phyloP scores from a whole-genome alignment of 352 stramenopile genomes.

The Poterioochromonas sp. region DNA sequence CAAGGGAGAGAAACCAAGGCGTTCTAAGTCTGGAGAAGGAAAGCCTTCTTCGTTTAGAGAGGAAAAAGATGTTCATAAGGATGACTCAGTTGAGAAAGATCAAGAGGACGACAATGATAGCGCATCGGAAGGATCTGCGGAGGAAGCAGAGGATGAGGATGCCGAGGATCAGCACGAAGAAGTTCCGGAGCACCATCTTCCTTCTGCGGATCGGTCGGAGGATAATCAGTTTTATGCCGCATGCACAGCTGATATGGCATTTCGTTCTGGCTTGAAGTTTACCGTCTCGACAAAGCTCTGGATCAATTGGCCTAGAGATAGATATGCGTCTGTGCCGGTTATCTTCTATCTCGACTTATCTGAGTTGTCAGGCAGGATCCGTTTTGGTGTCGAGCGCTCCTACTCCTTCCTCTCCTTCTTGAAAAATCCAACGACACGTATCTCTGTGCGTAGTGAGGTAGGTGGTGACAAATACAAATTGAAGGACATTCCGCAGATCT shows the following conservation, averaged over 20 bases:
- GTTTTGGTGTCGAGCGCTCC: not conserved
- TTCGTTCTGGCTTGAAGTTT: slow-evolving; percentile 13
- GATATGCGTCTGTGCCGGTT: not conserved
- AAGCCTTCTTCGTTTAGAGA: not conserved
- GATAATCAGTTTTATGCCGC: not conserved
- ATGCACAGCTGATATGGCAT: slow-evolving; percentile 26
- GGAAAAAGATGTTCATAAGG: not conserved
- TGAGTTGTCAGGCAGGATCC: not conserved
- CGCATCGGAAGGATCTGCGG: not conserved
- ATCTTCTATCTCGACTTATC: not conserved
- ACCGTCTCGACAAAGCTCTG: slow-evolving; percentile 3
- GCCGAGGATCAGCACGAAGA: not conserved
- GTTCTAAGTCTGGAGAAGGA: too few species aligned
- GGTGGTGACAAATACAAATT: slow-evolving; percentile 12
- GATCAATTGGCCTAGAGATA: slow-evolving; percentile 19
- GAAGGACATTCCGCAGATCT: not conserved
- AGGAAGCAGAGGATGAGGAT: not conserved
- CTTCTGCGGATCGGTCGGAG: not conserved
- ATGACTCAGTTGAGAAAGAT: not conserved
- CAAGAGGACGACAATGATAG: not conserved
- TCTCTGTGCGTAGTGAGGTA: slow-evolving; percentile 13
- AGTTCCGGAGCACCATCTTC: too few species aligned
- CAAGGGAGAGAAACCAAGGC: not conserved
- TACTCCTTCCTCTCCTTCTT: slow-evolving; percentile 17
- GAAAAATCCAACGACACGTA: not conserved